phyloP scores from a whole-genome alignment of 768 basidiomycete genomes.

The Serendipita sp. region DNA sequence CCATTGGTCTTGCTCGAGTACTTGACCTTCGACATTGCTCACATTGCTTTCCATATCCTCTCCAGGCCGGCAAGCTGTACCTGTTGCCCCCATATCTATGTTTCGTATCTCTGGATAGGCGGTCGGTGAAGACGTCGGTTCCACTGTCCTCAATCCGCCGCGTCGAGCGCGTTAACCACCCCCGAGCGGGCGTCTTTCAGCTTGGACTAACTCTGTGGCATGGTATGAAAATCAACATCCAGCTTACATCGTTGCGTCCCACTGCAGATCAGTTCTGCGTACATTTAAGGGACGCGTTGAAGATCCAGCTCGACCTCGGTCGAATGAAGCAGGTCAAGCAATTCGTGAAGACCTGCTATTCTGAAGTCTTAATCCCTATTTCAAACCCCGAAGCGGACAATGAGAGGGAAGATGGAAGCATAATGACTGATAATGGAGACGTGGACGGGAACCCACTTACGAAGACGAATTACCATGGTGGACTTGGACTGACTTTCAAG shows the following conservation, averaged over 20 bases:
- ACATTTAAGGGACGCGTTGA: constrained; percentile 74
- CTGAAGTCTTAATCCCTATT: constrained; percentile 63
- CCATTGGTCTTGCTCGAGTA: constrained; percentile 23
- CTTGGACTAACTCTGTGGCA: constrained; percentile 89
- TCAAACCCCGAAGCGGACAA: constrained; percentile 36
- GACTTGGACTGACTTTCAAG: constrained; percentile 66
- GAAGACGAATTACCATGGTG: constrained; percentile 52
- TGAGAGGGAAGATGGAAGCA: constrained; percentile 51
- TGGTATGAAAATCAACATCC: constrained; percentile 47
- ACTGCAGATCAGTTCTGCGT: constrained; percentile 89
- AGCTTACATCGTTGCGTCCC: constrained; percentile 82
- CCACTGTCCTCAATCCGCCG: constrained; percentile 84
- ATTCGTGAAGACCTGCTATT: constrained; percentile 86
- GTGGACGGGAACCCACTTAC: constrained; percentile 21
- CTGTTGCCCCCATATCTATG: constrained; percentile 79
- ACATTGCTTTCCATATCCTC: background rate
- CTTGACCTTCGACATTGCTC: constrained; percentile 1
- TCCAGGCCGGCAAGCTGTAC: constrained; percentile 76
- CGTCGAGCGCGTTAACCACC: constrained; percentile 70
- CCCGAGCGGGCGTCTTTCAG: constrained; percentile 88
- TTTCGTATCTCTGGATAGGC: constrained; percentile 80
- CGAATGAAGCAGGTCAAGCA: constrained; percentile 86
- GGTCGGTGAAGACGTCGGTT: constrained; percentile 79
- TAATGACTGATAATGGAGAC: constrained; percentile 34
- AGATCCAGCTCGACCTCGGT: constrained; percentile 72